Evolutionary conservation across 371 early-diverging fungal genomes (phyloP).

Genomic region (Batrachochytrium dendrobatidis): DNA sequence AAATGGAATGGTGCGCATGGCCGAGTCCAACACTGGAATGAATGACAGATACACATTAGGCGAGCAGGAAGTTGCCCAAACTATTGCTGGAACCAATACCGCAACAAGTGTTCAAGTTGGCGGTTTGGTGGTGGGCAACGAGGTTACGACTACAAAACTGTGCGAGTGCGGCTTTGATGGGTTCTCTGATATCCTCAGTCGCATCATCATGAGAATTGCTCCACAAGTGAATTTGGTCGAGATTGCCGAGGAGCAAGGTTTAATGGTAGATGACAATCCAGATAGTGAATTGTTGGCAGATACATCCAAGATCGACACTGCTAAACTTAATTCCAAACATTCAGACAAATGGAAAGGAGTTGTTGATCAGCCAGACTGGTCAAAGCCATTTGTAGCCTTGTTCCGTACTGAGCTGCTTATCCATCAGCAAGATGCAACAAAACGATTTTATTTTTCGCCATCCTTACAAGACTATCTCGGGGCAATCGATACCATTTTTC

Average conservation of each 20-base stretch:
- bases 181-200: slow-evolving; percentile 37
- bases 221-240: slow-evolving; percentile 26
- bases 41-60: not conserved
- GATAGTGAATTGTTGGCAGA: slow-evolving; percentile 5
- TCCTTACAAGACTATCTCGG: slow-evolving; percentile 34
- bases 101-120: slow-evolving; percentile 36
- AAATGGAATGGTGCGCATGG: not conserved
- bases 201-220: slow-evolving; percentile 21
- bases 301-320: not conserved
- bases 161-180: slow-evolving; percentile 40
- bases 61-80: slow-evolving; percentile 1
- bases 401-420: slow-evolving; percentile 42
- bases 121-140: slow-evolving; percentile 37
- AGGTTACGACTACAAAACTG: slow-evolving; percentile 37
- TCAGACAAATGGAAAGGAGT: slow-evolving; percentile 4
- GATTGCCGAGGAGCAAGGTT: slow-evolving; percentile 32
- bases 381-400: slow-evolving; percentile 22
- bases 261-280: slow-evolving; percentile 5
- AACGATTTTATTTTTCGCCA: slow-evolving; percentile 34
- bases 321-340: not conserved
- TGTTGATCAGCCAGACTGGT: not conserved
- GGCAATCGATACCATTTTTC: slow-evolving; percentile 35
- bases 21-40: not conserved
- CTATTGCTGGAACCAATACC: not conserved
- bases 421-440: slow-evolving; percentile 7